Conservation (phyloP, 73 alveolate genomes). For the Paramecium pentaurelia region DNA sequence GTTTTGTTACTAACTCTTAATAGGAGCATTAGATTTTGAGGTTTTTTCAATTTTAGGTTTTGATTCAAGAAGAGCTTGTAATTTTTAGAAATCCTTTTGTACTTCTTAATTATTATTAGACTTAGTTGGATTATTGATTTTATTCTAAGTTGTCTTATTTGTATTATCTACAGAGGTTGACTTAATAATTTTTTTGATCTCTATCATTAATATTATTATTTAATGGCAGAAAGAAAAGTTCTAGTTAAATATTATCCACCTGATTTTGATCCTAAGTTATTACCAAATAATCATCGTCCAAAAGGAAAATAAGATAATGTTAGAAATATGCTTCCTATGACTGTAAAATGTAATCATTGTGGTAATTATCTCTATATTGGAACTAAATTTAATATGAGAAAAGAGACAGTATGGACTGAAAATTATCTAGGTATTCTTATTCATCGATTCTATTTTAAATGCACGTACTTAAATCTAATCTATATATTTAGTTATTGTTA, state of each 20-base stretch:
- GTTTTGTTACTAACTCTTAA: background rate
- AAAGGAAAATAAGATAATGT: constrained; percentile 82
- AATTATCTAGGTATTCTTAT: constrained; percentile 94
- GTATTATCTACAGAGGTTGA: background rate
- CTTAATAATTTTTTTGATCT: background rate
- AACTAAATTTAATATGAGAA: constrained; percentile 97
- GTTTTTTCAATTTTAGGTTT: background rate
- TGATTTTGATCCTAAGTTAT: constrained; percentile 92
- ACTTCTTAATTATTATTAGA: background rate
- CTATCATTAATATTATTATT: constrained; percentile 7
- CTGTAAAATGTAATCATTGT: constrained; percentile 89
- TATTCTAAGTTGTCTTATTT: background rate
- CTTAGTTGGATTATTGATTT: background rate
- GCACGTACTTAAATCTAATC: constrained; percentile 59
- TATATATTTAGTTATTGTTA: constrained; percentile 69
- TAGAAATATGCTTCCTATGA: constrained; percentile 96
- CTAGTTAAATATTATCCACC: constrained; percentile 95
- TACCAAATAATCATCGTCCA: constrained; percentile 76
- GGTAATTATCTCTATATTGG: constrained; percentile 97
- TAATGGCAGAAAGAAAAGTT: constrained; percentile 96
- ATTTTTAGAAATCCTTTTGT: background rate
- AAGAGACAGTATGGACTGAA: constrained; percentile 92
- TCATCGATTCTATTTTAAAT: constrained; percentile 93
- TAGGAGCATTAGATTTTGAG: background rate
- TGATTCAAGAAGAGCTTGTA: background rate